Evolutionary conservation across 2,329 filamentous ascomycete species (phyloP), one percentile per base, ranked within the genome.

Genomic region (Metarhizium humberi): DNA sequence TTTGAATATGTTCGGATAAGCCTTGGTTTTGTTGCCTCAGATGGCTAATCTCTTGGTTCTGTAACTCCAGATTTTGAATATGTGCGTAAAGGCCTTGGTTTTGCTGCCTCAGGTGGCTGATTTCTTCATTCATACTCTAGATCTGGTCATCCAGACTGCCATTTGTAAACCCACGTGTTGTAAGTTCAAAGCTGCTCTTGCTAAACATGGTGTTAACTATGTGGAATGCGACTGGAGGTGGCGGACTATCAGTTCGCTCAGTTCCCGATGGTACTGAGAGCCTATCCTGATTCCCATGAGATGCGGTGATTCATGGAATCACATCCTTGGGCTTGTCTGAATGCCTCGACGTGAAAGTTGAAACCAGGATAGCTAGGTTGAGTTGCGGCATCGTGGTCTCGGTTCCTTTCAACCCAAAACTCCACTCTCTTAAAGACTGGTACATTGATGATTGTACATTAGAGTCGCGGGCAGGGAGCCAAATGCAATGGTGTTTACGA

Each of bases 401-500:
- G 0, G 1, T 16, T 0, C 1, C 40, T 0, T 70, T 60, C 43
- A 4, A 60, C 0, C 6, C 2, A 0, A n/a, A 13, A 0, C 53
- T 51, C 1, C 63, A 68, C 5, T 34, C 29, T 0, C 0, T 1
- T 0, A 6, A 13, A 0, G 61, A 69, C 29, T 64, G 51, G 14
- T 2, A 0, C 0, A 69, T 62, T 62, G 47, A 25, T 4, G 16
- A 58, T 0, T 0, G 53, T 0, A 1, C 54, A 0, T 50, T 55
- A 0, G 1, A 14, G 0, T 69, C 58, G 13, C 51, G 2, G 1
- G 65, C 60, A 0, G 0, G 0, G 0, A 52, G 62, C 6, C 68
- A 70, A 29, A 61, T 64, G 6, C 8, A 55, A 0, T 72, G 69
- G 69, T 71, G 69, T 46, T 54, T 62, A 11, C 55, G 56, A 48